Conservation (phyloP, 352 stramenopile genomes). For the Thraustochytrium sp. region DNA sequence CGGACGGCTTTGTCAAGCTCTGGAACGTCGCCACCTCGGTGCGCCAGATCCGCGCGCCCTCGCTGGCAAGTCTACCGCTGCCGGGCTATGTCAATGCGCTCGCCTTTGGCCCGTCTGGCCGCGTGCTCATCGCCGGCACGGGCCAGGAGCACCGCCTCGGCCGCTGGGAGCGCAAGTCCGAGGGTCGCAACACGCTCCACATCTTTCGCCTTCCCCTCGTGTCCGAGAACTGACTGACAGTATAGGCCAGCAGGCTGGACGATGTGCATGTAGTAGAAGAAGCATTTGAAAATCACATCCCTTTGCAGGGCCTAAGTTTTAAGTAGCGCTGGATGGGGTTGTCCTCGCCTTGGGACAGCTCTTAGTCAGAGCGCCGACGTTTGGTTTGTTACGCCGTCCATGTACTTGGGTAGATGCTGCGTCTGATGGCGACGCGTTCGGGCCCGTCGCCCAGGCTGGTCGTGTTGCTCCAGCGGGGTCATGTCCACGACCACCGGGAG, state of each 20-base stretch:
- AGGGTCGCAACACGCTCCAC: slow-evolving; percentile 77
- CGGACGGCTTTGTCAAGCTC: slow-evolving; percentile 78
- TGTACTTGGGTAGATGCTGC: too few relatives aligned
- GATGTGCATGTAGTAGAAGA: not conserved
- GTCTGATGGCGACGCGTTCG: too few relatives aligned
- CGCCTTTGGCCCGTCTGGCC: slow-evolving; percentile 56
- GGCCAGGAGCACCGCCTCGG: slow-evolving; percentile 85
- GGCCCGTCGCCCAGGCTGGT: too few relatives aligned
- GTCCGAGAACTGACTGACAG: too few relatives aligned
- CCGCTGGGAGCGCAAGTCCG: slow-evolving; percentile 76
- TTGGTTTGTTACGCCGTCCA: too few relatives aligned
- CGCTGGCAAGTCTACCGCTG: slow-evolving; percentile 10
- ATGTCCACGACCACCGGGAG: too few relatives aligned
- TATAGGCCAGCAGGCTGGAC: not conserved
- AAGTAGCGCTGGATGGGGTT: too few relatives aligned
- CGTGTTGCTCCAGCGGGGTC: too few relatives aligned
- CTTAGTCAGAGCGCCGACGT: too few relatives aligned
- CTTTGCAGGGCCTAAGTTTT: too few relatives aligned
- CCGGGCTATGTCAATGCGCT: slow-evolving; percentile 59
- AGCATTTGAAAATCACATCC: too few relatives aligned
- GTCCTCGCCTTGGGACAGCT: too few relatives aligned
- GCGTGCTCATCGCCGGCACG: slow-evolving; percentile 77
- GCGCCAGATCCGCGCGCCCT: not conserved
- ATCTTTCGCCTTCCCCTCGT: slow-evolving; percentile 72
- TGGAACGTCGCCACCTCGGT: slow-evolving; percentile 57